Conservation (phyloP, 208 protist species). For the Acanthamoeba healyi region DNA sequence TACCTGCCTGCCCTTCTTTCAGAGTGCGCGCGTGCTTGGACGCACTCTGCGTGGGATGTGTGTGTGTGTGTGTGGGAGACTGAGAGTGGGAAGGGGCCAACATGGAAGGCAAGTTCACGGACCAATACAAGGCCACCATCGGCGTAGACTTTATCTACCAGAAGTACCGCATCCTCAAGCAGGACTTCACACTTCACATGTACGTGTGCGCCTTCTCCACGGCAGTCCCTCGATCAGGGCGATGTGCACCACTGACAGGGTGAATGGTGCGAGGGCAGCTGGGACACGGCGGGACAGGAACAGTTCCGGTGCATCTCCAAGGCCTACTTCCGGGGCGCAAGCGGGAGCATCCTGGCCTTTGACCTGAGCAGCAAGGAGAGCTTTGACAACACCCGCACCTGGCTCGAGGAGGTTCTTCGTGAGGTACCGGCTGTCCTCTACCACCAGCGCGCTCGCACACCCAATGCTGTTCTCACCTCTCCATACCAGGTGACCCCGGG, state of each 20-base stretch:
- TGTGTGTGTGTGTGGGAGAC: too few relatives aligned
- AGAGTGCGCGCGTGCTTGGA: too few relatives aligned
- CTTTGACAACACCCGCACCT: constrained; percentile 26
- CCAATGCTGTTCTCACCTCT: not conserved
- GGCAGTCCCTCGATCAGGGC: not conserved
- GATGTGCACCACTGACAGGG: not conserved
- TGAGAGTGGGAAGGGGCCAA: too few relatives aligned
- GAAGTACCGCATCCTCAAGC: constrained; percentile 43
- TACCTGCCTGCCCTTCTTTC: too few relatives aligned
- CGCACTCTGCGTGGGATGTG: too few relatives aligned
- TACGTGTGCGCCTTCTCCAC: not conserved
- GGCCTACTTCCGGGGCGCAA: constrained; percentile 7
- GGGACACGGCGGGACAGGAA: constrained; percentile 27
- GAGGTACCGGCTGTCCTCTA: not conserved
- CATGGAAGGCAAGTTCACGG: not conserved
- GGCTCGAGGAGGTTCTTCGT: constrained; percentile 23
- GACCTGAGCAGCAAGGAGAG: not conserved
- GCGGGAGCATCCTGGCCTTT: constrained; percentile 17
- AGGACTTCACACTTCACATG: constrained; percentile 52
- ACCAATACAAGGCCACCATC: constrained; percentile 34
- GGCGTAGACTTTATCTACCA: constrained; percentile 44
- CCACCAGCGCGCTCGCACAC: too few relatives aligned
- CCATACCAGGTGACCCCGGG: not conserved
- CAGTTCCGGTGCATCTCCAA: constrained; percentile 48
- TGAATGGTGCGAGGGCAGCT: not conserved